Percentiles rank a stretch among this genome's conserved stretches.
phyloP scores from a whole-genome alignment of 352 stramenopile species.

The Hyphochytrium catenoides region DNA sequence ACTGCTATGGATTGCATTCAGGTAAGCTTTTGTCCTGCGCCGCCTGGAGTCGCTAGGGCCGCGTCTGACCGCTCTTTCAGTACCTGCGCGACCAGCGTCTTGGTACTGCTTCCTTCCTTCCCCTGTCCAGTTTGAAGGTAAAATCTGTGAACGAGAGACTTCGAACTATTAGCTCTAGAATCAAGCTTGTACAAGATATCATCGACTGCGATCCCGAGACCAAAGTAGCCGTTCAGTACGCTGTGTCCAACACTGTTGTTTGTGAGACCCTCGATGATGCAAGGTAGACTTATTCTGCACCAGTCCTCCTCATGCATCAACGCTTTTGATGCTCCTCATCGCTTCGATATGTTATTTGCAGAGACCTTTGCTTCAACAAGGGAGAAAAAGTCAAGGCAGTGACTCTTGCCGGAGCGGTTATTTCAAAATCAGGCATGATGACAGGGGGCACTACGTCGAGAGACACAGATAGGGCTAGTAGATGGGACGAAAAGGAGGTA shows the following conservation, averaged over 20 bases:
- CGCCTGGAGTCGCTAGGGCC: slow-evolving; percentile 1
- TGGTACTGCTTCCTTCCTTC: slow-evolving; percentile 86
- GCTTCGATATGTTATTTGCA: neutral
- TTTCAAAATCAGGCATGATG: slow-evolving; percentile 95
- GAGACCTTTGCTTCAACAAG: slow-evolving; percentile 38
- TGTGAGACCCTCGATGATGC: slow-evolving; percentile 84
- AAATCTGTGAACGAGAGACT: slow-evolving; percentile 81
- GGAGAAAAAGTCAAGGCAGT: slow-evolving; percentile 66
- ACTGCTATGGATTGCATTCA: slow-evolving; percentile 58
- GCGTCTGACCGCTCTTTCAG: slow-evolving; percentile 18
- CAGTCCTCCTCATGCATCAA: too few relatives aligned
- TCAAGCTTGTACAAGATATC: slow-evolving; percentile 83
- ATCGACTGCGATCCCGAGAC: slow-evolving; percentile 79
- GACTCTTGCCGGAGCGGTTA: slow-evolving; percentile 82
- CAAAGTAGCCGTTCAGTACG: slow-evolving; percentile 79
- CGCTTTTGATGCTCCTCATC: neutral
- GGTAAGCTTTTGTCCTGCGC: neutral
- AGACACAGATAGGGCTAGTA: slow-evolving; percentile 44
- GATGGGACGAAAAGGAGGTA: slow-evolving; percentile 80
- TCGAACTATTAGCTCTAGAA: slow-evolving; percentile 61
- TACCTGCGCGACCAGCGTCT: slow-evolving; percentile 86
- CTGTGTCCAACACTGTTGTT: slow-evolving; percentile 83
- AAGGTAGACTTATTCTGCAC: slow-evolving; percentile 16
- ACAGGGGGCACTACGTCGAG: slow-evolving; percentile 75
- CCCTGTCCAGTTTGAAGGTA: slow-evolving; percentile 76